Percentiles rank a stretch among this genome's conserved stretches.
Evolutionary conservation across 345 rosid genomes (phyloP).

Genomic region (Heritiera fomes): DNA sequence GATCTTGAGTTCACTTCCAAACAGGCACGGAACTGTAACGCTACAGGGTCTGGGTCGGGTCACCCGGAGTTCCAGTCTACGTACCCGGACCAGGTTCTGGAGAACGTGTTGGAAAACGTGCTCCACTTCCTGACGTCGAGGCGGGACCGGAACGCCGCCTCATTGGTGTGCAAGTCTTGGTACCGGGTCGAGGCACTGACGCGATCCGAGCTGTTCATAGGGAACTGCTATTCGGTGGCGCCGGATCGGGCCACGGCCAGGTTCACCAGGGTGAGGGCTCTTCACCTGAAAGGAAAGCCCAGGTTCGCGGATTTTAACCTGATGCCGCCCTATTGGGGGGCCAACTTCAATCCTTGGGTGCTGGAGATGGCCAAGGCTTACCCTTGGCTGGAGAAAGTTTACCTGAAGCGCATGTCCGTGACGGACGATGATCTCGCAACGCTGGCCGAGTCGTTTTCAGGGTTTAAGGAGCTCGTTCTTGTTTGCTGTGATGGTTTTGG

Average conservation of each 20-base stretch:
- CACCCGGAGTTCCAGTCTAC: conserved; percentile 28
- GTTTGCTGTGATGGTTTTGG: conserved; percentile 92
- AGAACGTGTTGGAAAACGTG: conserved; percentile 84
- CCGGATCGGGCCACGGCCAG: conserved; percentile 58
- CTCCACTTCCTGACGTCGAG: conserved; percentile 71
- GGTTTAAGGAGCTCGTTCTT: conserved; percentile 68
- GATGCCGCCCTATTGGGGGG: conserved; percentile 88
- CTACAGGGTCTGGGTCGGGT: conserved; percentile 25
- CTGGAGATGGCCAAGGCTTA: conserved; percentile 50
- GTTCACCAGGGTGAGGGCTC: conserved; percentile 59
- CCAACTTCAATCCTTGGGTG: conserved; percentile 71
- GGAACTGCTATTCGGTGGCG: conserved; percentile 82
- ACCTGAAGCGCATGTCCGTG: conserved; percentile 83
- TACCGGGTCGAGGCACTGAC: conserved; percentile 67
- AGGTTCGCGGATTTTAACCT: conserved; percentile 91
- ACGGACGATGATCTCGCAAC: conserved; percentile 68
- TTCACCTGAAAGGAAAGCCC: conserved; percentile 80
- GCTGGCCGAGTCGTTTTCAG: conserved; percentile 56
- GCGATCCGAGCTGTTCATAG: conserved; percentile 79
- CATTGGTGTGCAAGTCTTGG: conserved; percentile 90
- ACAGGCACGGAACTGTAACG: conserved; percentile 28
- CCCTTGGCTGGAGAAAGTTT: conserved; percentile 78
- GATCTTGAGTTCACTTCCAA: conserved; percentile 43
- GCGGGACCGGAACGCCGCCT: conserved; percentile 81
- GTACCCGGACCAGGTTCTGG: conserved; percentile 63